Conservation (phyloP, 306 rosid genomes). For the Prinsepia uniflora region DNA sequence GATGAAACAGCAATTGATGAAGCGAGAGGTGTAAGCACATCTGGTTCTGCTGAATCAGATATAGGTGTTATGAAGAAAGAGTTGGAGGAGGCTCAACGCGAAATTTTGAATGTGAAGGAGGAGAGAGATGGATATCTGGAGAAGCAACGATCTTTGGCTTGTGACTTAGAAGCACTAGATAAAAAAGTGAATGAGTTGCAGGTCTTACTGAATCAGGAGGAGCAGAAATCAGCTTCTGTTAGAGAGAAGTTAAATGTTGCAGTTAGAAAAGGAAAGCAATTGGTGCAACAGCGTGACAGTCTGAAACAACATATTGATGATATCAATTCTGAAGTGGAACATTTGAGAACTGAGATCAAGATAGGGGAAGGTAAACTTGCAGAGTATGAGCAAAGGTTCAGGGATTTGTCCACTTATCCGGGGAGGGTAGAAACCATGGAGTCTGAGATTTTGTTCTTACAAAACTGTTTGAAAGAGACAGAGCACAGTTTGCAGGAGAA, state of each 20-base stretch:
- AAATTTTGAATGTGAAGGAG: constrained; percentile 54
- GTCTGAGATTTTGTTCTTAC: constrained; percentile 56
- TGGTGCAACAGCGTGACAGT: constrained; percentile 84
- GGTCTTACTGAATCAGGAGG: constrained; percentile 73
- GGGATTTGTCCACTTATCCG: constrained; percentile 48
- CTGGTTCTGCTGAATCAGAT: constrained; percentile 37
- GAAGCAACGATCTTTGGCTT: constrained; percentile 50
- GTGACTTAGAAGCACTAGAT: constrained; percentile 54
- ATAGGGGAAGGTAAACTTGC: constrained; percentile 44
- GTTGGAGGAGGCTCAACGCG: constrained; percentile 62
- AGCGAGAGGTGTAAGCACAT: constrained; percentile 39
- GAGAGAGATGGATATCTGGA: constrained; percentile 59
- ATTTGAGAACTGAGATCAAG: constrained; percentile 57
- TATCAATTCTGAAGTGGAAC: constrained; percentile 53
- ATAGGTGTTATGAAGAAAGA: constrained; percentile 53
- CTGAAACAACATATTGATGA: constrained; percentile 70
- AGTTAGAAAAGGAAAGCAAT: constrained; percentile 88
- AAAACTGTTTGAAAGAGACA: constrained; percentile 56
- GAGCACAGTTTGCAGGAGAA: constrained; percentile 60
- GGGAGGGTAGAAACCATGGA: constrained; percentile 64
- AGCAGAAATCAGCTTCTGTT: constrained; percentile 80
- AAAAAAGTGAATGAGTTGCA: constrained; percentile 68
- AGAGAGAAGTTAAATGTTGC: constrained; percentile 87
- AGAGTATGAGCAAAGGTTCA: constrained; percentile 58
- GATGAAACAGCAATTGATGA: constrained; percentile 23